Conservation (phyloP, 1,284 basidiomycete genomes). For the Thelephora terrestris region DNA sequence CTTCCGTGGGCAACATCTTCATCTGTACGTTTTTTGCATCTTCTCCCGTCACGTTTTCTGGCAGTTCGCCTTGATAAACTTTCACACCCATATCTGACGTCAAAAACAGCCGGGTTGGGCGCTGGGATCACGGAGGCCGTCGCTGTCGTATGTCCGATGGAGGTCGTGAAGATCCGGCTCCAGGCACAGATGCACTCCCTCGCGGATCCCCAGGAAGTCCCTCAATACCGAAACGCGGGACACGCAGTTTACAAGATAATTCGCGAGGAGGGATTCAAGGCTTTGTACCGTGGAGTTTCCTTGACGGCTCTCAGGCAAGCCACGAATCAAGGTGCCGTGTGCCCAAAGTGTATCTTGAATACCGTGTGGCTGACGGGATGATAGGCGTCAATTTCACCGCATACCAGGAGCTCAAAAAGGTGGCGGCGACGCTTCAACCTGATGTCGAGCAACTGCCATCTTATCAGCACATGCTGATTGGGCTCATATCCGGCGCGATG, state of each 20-base stretch:
- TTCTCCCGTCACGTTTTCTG: constrained; percentile 5
- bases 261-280: constrained; percentile 80
- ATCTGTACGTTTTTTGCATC: constrained; percentile 46
- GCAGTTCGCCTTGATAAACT: not conserved
- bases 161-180: constrained; percentile 97
- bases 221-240: constrained; percentile 92
- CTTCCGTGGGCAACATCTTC: constrained; percentile 70
- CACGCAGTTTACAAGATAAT: constrained; percentile 96
- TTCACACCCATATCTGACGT: not conserved
- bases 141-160: constrained; percentile 95
- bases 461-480: constrained; percentile 92
- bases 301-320: constrained; percentile 94
- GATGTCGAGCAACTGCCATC: constrained; percentile 71
- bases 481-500: constrained; percentile 94
- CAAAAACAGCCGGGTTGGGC: constrained; percentile 60
- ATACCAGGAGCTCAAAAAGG: constrained; percentile 93
- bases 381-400: constrained; percentile 95
- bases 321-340: constrained; percentile 82
- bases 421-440: constrained; percentile 72
- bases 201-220: constrained; percentile 90
- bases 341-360: not conserved
- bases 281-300: constrained; percentile 89
- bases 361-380: constrained; percentile 8
- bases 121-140: constrained; percentile 95
- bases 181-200: constrained; percentile 98